A percentile compares a stretch with the other conserved stretches of the same genome.
Conservation (phyloP, 176 grass and related monocot genomes). For the Carex myosuroides region DNA sequence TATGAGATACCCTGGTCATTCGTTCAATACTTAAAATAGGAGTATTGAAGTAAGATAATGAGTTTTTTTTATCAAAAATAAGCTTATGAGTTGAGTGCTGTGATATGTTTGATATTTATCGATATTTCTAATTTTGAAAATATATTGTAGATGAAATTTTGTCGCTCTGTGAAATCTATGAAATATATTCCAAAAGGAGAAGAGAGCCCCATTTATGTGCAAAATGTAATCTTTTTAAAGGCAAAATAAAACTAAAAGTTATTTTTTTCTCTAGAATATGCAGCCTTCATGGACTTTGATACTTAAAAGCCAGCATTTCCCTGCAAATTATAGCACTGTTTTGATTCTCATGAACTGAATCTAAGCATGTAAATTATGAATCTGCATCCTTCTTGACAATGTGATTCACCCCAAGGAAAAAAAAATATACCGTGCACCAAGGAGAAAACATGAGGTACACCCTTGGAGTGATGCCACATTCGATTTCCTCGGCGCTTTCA, state of each 20-base stretch:
- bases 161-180: not conserved
- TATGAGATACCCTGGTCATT: not conserved
- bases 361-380: not conserved
- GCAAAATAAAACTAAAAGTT: not conserved
- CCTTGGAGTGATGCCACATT: no score
- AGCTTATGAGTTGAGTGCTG: not conserved
- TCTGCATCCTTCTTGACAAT: no score
- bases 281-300: not conserved
- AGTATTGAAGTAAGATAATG: not conserved
- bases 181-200: not conserved
- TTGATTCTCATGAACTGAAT: not conserved
- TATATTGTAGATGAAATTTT: not conserved
- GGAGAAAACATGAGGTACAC: no score
- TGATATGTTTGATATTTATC: not conserved
- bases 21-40: not conserved
- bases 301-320: not conserved
- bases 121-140: not conserved
- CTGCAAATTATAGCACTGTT: not conserved
- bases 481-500: no score
- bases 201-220: not conserved
- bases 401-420: no score
- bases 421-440: no score
- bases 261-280: not conserved
- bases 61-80: no score
- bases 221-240: not conserved